Percentiles rank a stretch among this genome's conserved stretches.
These are phyloP conservation scores for Barnettozyma vustinii DNA, from an alignment of 805 yeast genomes.

Conservation along the genomic window DNA sequence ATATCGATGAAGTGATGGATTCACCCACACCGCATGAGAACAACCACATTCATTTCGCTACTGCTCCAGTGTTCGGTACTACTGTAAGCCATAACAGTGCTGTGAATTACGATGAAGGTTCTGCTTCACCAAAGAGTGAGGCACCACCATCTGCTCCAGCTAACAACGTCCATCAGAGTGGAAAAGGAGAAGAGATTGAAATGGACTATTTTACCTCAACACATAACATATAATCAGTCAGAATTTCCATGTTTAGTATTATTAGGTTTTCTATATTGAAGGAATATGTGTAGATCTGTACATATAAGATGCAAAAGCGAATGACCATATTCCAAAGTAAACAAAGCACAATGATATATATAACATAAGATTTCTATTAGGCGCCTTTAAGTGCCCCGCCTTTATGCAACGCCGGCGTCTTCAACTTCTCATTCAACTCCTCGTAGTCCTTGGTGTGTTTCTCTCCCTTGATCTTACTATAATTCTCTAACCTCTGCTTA, in stretches of 20 bases:
- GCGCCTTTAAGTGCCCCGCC: slow-evolving; percentile 22
- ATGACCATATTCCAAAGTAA: not conserved
- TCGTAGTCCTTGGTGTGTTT: slow-evolving; percentile 19
- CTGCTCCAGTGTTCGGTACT: not conserved
- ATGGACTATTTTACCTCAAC: slow-evolving; percentile 1
- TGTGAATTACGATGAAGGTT: not conserved
- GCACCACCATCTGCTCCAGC: not conserved
- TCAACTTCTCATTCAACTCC: slow-evolving; percentile 22
- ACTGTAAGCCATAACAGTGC: not conserved
- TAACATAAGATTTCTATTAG: not conserved
- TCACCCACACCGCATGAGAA: not conserved
- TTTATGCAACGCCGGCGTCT: slow-evolving; percentile 28
- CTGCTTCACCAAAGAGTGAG: not conserved
- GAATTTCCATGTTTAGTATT: not conserved
- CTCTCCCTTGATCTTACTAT: slow-evolving; percentile 15
- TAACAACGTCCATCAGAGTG: not conserved
- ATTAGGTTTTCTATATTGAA: not conserved
- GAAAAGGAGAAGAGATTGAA: slow-evolving; percentile 3
- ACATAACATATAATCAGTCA: not conserved
- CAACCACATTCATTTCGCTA: not conserved
- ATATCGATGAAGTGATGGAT: not conserved
- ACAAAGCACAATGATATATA: not conserved
- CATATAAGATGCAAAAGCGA: not conserved
- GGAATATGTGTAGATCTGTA: not conserved
- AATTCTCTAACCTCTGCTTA: slow-evolving; percentile 28